Base-by-base conservation (phyloP, 2,329 filamentous ascomycete genomes). In the Monilinia laxa region DNA sequence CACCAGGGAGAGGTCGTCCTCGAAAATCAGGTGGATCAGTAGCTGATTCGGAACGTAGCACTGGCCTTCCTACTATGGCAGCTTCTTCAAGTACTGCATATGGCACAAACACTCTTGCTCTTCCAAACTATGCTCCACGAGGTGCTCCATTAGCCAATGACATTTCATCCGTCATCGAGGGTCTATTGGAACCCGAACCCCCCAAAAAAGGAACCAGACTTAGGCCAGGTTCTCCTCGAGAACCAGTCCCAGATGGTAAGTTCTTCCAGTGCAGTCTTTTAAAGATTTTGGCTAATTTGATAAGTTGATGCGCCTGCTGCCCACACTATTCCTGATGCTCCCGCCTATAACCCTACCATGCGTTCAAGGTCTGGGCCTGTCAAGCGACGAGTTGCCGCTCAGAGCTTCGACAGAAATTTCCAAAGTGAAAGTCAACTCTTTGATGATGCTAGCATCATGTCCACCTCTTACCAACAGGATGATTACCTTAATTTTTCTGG, bases 341-440 rank as follows among this genome's bases (percentile, higher is more conserved):
- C 59, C 47, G 53, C 55, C 42, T 16, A 62, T 49, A 18, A 28
- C 28, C 60, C 65, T 11, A 31, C 45, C n/a, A 59, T 42, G 25
- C 64, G 64, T 59, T 60, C 64, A 7, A 60, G 56, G 16, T 42
- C 31, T 53, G 47, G 55, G 14, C 55, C 53, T 45, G 31, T 42
- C 7, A 63, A 54, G 18, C 64, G 47, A 53, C 55, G 64, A 53
- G 38, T 64, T 42, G 20, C 62, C 23, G 23, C 25, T 23, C 58
- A 3, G 11, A 31, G 20, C 56, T 23, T 52, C 1, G 64, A 74
- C 20, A 62, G 66, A 42, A 78, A 76, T 67, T 81, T 78, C 69
- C 71, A 67, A 14, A 73, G 76, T 14, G 80, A 81, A 64, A 78
- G 75, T 59, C 68, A 67, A 23, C 56, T 81, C 7, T 81, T 76